These are phyloP conservation scores for Arthromyces matolae DNA, from an alignment of 768 basidiomycete genomes.

Conservation along the genomic window DNA sequence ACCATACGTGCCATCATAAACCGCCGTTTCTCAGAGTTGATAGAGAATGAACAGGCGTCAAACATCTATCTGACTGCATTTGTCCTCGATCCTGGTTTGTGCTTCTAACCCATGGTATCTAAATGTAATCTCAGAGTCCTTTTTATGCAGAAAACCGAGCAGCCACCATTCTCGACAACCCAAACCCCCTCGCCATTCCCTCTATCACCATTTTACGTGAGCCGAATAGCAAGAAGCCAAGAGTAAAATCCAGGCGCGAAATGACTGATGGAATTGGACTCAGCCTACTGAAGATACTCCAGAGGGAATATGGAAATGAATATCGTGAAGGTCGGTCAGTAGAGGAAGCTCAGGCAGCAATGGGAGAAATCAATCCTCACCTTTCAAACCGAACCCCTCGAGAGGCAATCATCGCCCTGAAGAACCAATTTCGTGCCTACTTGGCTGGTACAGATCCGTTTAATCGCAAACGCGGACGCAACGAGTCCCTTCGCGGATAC, in stretches of 20 bases:
- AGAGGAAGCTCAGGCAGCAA: background rate
- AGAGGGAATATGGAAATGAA: constrained; percentile 4
- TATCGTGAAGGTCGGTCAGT: constrained; percentile 1
- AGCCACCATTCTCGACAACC: background rate
- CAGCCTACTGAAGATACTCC: constrained; percentile 1
- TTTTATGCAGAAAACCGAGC: background rate
- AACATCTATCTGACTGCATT: constrained; percentile 7
- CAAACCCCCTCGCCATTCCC: constrained; percentile 1
- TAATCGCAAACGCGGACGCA: background rate
- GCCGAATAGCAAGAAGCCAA: background rate
- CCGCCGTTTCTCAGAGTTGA: background rate
- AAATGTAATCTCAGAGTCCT: background rate
- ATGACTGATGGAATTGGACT: constrained; percentile 1
- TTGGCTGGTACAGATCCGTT: background rate
- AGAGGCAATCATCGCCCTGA: background rate
- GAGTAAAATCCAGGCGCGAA: background rate
- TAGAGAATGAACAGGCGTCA: constrained; percentile 3
- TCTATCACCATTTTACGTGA: constrained; percentile 2
- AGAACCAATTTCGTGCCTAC: background rate
- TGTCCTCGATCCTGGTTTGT: constrained; percentile 3
- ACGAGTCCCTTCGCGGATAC: background rate
- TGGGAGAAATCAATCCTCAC: constrained; percentile 8
- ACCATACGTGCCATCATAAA: background rate
- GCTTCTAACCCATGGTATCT: background rate
- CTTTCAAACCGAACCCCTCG: background rate